Base-by-base conservation (phyloP, 768 basidiomycete genomes). In the Mycena rosella region DNA sequence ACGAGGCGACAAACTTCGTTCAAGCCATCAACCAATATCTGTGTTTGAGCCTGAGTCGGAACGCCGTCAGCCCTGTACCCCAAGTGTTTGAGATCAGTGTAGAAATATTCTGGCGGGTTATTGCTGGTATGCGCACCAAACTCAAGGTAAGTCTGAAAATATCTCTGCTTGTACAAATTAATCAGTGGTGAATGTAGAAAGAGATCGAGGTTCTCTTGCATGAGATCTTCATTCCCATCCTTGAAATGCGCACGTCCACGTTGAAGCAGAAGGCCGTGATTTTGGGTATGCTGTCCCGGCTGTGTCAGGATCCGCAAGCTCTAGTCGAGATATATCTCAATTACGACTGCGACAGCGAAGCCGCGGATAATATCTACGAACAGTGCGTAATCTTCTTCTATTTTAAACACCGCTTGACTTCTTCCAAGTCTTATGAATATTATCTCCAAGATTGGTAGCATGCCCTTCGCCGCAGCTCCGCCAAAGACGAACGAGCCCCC, bases 191-290 rank as follows among this genome's bases (percentile, higher is more conserved):
- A 40, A 34, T 73, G 49, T 76, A 98, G 97, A 98, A 98, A 93
- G 98, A 99, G 79, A 98, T 99, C 63, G 97, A 98, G 78, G 96
- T 99, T 40, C 85, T 99, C n/a, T 79, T 99, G 53, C 96, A 98
- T 73, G 98, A 99, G 78, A 99, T 99, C 69, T 99, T 99, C 83
- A 90, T 99, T 62, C 98, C 98, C 2, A 97, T 99, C 53, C 84
- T 99, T 64, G 98, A 99, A 80, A 98, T 99, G 96, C 90, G 91
- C 76, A 99, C 94, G 11, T 94, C 97, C 7, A 98, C 96, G 1
- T 81, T 97, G 54, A 95, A 95, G 75, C 98, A 99, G 78, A 99
- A 99, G 81, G 92, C 92, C 4, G 89, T 95, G 54, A 94, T 99
- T 59, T 84, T 99, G 57, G 91, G 89, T 44, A 96, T 98, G 91